A percentile compares a stretch with the other conserved stretches of the same genome.
Evolutionary conservation across 176 grass and related monocot species (phyloP).

Genomic region (Oryza rufipogon): DNA sequence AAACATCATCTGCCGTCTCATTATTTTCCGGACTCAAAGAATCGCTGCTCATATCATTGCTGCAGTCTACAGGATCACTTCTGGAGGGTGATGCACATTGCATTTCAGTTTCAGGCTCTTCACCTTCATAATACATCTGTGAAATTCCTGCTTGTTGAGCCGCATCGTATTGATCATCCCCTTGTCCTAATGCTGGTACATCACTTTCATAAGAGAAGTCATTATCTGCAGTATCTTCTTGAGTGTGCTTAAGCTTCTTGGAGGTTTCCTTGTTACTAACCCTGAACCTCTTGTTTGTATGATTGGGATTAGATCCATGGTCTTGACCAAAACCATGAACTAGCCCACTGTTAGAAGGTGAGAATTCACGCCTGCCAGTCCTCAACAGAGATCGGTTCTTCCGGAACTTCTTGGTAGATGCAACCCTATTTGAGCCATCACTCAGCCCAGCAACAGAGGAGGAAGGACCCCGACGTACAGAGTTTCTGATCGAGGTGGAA

Average conservation of each 20-base stretch:
- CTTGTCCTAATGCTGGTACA: conserved; percentile 34
- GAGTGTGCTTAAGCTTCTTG: conserved; percentile 43
- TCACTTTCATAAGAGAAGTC: conserved; percentile 47
- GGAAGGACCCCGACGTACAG: conserved; percentile 31
- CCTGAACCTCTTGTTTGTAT: conserved; percentile 52
- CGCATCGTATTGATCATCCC: conserved; percentile 35
- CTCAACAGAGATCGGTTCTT: conserved; percentile 68
- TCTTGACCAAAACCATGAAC: conserved; percentile 44
- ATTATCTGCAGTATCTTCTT: conserved; percentile 53
- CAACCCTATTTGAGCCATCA: conserved; percentile 35
- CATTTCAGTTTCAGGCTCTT: conserved; percentile 43
- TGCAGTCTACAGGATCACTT: conserved; percentile 40
- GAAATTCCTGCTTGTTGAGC: conserved; percentile 38
- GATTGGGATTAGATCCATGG: conserved; percentile 32
- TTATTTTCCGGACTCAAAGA: conserved; percentile 44
- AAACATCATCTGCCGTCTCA: conserved; percentile 9
- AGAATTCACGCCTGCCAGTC: conserved; percentile 52
- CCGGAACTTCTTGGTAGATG: conserved; percentile 54
- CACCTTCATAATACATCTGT: conserved; percentile 42
- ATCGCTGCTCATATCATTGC: conserved; percentile 44
- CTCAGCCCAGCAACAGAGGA: conserved; percentile 37
- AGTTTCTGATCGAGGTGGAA: conserved; percentile 26
- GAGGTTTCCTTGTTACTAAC: conserved; percentile 21
- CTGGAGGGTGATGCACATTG: conserved; percentile 46
- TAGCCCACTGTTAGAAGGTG: conserved; percentile 41